phyloP scores from a whole-genome alignment of 768 basidiomycete species.

The Chalciporus sphaerocephalus region DNA sequence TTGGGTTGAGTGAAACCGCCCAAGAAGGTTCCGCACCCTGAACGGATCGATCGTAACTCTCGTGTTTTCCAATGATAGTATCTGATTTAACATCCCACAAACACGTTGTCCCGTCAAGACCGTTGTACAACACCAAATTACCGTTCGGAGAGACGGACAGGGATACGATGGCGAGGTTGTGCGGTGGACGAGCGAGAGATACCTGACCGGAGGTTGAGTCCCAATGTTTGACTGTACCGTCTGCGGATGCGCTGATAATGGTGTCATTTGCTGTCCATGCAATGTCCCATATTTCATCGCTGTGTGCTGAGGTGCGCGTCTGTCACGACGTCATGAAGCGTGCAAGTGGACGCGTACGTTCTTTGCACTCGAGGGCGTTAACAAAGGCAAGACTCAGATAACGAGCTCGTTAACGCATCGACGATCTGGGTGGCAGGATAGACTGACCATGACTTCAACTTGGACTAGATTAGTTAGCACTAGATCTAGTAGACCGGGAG shows the following conservation, averaged over 20 bases:
- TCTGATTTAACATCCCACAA: slow-evolving; percentile 70
- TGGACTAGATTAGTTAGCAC: neutral
- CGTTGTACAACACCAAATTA: slow-evolving; percentile 66
- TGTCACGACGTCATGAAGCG: neutral
- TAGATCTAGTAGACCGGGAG: neutral
- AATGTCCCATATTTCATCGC: slow-evolving; percentile 75
- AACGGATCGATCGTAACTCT: slow-evolving; percentile 64
- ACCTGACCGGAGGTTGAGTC: slow-evolving; percentile 62
- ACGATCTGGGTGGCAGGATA: slow-evolving; percentile 5
- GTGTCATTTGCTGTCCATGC: slow-evolving; percentile 65
- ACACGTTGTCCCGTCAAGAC: slow-evolving; percentile 77
- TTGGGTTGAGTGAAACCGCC: slow-evolving; percentile 79
- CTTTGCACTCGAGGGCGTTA: slow-evolving; percentile 68
- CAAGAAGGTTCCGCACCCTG: slow-evolving; percentile 68
- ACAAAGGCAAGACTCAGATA: slow-evolving; percentile 66
- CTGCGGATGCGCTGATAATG: slow-evolving; percentile 69
- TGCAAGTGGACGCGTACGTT: slow-evolving; percentile 49
- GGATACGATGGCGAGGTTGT: slow-evolving; percentile 82
- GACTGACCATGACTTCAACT: slow-evolving; percentile 27
- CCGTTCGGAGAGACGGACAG: slow-evolving; percentile 70
- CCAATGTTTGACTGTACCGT: slow-evolving; percentile 75
- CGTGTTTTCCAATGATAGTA: slow-evolving; percentile 56
- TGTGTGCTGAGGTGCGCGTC: slow-evolving; percentile 52
- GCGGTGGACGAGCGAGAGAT: slow-evolving; percentile 56
- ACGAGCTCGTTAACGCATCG: slow-evolving; percentile 15